Conservation (phyloP, 345 rosid species). For the Eucalyptus cloeziana region DNA sequence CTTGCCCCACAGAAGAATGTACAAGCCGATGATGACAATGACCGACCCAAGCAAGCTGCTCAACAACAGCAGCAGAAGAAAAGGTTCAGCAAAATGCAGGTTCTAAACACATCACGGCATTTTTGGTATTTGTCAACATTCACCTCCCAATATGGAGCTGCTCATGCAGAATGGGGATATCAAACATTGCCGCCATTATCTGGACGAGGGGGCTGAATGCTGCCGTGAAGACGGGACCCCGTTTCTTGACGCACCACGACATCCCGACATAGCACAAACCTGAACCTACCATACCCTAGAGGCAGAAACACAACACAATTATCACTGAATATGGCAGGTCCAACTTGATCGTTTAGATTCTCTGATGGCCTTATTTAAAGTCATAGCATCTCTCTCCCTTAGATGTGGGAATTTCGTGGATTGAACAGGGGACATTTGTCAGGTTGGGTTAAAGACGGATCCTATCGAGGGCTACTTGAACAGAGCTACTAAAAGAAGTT, state of each 20-base stretch:
- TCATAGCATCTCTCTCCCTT: not conserved
- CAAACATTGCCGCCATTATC: slow-evolving; percentile 53
- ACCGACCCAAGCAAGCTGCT: slow-evolving; percentile 51
- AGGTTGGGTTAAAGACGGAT: not conserved
- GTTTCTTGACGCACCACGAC: slow-evolving; percentile 76
- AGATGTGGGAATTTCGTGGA: not conserved
- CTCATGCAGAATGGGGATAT: slow-evolving; percentile 55
- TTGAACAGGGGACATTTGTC: not conserved
- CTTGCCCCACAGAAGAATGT: slow-evolving; percentile 69
- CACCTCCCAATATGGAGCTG: slow-evolving; percentile 69
- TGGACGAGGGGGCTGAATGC: slow-evolving; percentile 65
- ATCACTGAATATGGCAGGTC: not conserved
- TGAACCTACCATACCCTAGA: slow-evolving; percentile 69
- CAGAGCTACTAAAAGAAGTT: not conserved
- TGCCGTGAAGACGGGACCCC: slow-evolving; percentile 75
- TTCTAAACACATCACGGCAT: not conserved
- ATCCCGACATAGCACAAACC: slow-evolving; percentile 77
- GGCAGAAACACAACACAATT: not conserved
- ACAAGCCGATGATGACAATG: slow-evolving; percentile 44
- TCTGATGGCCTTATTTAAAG: not conserved
- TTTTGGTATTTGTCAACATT: not conserved
- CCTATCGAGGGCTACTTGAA: not conserved
- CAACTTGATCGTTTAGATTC: not conserved
- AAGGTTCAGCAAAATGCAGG: not conserved
- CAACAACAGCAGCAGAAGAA: not conserved